These are phyloP conservation scores for Brassica rapa DNA, from an alignment of 345 rosid genomes.

Conservation along the genomic window DNA sequence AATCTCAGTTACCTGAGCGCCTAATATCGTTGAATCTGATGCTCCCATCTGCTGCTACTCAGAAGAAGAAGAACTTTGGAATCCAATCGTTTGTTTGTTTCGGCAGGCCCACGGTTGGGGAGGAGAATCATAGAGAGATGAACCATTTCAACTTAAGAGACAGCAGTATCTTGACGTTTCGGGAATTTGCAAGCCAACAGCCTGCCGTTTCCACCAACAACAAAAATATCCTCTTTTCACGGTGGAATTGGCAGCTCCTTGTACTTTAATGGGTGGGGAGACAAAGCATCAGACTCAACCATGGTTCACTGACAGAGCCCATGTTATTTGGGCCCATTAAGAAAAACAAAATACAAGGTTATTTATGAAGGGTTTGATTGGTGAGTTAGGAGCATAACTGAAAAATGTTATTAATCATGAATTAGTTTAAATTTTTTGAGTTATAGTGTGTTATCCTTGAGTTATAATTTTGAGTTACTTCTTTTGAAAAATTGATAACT, in stretches of 20 bases:
- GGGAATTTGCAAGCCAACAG: neutral
- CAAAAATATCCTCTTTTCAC: no score
- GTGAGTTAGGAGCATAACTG: no score
- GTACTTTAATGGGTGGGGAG: neutral
- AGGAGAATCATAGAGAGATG: neutral
- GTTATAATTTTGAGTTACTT: no score
- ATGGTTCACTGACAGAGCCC: slow-evolving; percentile 39
- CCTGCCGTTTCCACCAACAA: slow-evolving; percentile 18
- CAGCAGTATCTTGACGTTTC: neutral
- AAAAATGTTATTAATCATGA: no score
- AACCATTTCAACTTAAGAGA: no score
- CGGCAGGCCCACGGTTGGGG: neutral
- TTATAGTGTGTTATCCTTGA: no score
- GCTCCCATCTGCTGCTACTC: slow-evolving; percentile 27
- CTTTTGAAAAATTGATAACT: no score
- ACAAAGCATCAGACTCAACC: slow-evolving; percentile 32
- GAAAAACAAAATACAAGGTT: neutral
- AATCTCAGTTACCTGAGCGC: slow-evolving; percentile 49
- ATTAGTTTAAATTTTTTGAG: no score
- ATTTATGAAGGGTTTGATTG: neutral
- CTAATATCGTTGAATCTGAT: slow-evolving; percentile 35
- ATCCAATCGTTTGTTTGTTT: neutral
- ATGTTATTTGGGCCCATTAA: slow-evolving; percentile 2
- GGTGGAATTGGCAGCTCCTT: slow-evolving; percentile 18
- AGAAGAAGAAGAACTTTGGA: neutral